Base-by-base conservation (phyloP, 805 yeast species). In the Middelhovenomyces tepae region DNA sequence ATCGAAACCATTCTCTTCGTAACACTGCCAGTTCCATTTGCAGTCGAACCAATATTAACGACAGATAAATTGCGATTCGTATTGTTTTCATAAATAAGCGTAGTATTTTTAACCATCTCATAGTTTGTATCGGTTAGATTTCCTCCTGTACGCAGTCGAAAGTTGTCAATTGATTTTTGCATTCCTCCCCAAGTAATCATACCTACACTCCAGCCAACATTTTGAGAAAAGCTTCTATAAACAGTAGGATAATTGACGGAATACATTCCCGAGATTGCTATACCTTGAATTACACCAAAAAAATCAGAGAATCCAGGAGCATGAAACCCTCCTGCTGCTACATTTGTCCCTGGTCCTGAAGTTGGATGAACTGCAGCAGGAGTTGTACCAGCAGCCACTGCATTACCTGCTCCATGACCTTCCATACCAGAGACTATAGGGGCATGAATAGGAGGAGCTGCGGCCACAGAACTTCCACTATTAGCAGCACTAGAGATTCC, bases 151-250 rank as follows among this genome's bases (percentile, higher is more conserved):
- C 35, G 20, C 7, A 38, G 28, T 13, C 60, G 29, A 20, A 55
- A 26, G 22, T 27, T 32, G 36, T 55, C 58, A 31, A 55, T 49
- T n/a, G 53, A 36, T 7, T 18, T 32, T 42, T 56, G 57, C 42
- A 56, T 30, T 4, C 43, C 46, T 7, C 29, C 27, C 56, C 57
- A 54, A 10, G 55, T 41, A 11, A 55, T 39, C 30, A 55, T 35
- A 11, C 53, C 54, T n/a, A 42, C 35, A 7, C 53, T 42, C 60
- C 60, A 56, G 10, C 51, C 56, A 28, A 56, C 47, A 35, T 54
- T 55, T 24, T 46, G 46, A 10, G 56, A 32, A 39, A 54, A 56
- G 18, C 48, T 36, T 18, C 45, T 28, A 30, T 53, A 55, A 3
- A 53, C 54, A 3, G 45, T 37, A 11, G 60, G 60, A 34, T 54